Evolutionary conservation across 805 yeast genomes (phyloP), one percentile per base, ranked within the genome.

Genomic region (Candida oleophila): DNA sequence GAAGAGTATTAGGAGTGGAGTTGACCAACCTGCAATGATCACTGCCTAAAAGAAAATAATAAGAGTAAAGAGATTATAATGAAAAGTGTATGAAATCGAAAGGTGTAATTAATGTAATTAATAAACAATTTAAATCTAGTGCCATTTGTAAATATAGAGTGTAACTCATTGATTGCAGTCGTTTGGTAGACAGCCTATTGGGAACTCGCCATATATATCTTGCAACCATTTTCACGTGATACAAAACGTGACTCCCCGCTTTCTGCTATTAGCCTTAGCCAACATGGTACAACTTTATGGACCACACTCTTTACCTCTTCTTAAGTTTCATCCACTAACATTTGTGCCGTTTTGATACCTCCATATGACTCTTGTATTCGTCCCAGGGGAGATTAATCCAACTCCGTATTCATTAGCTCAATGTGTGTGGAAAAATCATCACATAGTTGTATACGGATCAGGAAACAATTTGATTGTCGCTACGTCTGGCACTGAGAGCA

Each of bases 381-480:
- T 88, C 39, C 97, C 97, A 2, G 97, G 97, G 1, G 88, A 87
- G 59, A 94, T 94, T 16, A 86, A 84, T 60, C 64, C 71, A 39
- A 61, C 78, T 1, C 72, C 70, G 12, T 78, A 78, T 52, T 69
- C 89, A 0, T 77, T 82, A 20, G 71, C 80, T 36, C 84, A 82
- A 49, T 77, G 74, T 4, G 66, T 69, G 34, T 89, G 96, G 96
- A 81, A 80, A 46, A 72, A 73, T 9, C 81, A 80, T 49, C 77
- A 81, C 43, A 64, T 89, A 2, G 66, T 87, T 30, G 82, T 82
- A 1, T 92, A 92, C 61, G 87, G 90, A 48, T 88, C 97, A 1
- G 97, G 96, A 0, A 89, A 89, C 66, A 89, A 89, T 61, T 71
- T 92, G 53, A 86, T 92, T 30, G 76, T 72, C 14, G 55, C 53